Evolutionary conservation across 2,329 filamentous ascomycete species (phyloP), one percentile per base, ranked within the genome.

Genomic region (Zalaria sp.): DNA sequence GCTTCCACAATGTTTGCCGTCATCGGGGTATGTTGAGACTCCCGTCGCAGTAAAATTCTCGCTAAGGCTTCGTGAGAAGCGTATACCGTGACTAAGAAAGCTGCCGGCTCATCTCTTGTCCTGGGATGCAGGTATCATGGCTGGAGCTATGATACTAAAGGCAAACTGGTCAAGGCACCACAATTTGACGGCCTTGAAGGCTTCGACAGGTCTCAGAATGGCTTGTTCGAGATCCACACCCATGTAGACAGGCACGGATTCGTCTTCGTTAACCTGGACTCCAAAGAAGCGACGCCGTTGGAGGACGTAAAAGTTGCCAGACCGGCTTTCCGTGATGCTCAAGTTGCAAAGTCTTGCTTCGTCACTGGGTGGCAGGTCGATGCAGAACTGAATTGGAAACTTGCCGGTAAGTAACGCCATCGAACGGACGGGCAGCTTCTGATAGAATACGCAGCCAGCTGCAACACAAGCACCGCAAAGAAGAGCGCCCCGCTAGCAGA

Each of bases 1-100:
- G 66, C n/a, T 78, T 79, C 53, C 75, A 79, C 59, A 79, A 79
- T 50, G 64, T 78, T 31, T 79, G 76, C 57, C 61, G 75, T 2
- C 75, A 79, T 53, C 65, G 75, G 5, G 18, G 18, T 18, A 18
- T 18, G 18, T 18, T 18, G 18, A 18, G 18, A 18, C 18, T 52
- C 56, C 51, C 41, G 18, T 18, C 18, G 18, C 18, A 18, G 18
- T 18, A 18, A 18, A 18, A 18, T 18, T 18, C 18, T 18, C 18
- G 18, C 18, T 18, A 18, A 18, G 18, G 18, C 18, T 18, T 18
- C 18, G 18, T 18, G 18, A 2, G 18, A 18, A 18, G 75, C 75
- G 25, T 79, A 72, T 51, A 71, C 73, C 0, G 67, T 79, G 5
- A 71, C 75, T 5, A 65, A 62, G 3, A 64, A 67, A 35, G 63